These are phyloP conservation scores for Penicillium cataractarum DNA, from an alignment of 495 filamentous ascomycete species.

Conservation along the genomic window DNA sequence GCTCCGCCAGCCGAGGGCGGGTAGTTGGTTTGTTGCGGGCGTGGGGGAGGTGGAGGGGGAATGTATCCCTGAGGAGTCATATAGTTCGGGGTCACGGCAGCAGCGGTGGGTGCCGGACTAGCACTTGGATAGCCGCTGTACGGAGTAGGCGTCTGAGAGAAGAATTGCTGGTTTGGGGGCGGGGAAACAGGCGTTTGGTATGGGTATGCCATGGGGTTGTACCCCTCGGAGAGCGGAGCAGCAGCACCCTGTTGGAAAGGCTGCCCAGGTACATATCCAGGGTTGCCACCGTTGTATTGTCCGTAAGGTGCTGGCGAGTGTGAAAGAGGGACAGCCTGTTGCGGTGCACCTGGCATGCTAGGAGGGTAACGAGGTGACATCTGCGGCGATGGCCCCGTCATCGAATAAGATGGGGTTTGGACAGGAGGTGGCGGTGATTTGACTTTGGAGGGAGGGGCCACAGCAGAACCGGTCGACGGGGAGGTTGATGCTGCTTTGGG, in stretches of 20 bases:
- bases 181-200: slow-evolving; percentile 52
- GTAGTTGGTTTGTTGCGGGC: slow-evolving; percentile 76
- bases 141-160: slow-evolving; percentile 43
- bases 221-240: slow-evolving; percentile 50
- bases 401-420: slow-evolving; percentile 42
- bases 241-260: slow-evolving; percentile 52
- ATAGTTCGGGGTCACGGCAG: slow-evolving; percentile 32
- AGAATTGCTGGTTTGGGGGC: slow-evolving; percentile 48
- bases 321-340: slow-evolving; percentile 37
- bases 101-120: slow-evolving; percentile 39
- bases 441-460: slow-evolving; percentile 39
- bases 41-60: slow-evolving; percentile 87
- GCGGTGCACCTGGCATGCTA: slow-evolving; percentile 29
- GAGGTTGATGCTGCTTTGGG: slow-evolving; percentile 50
- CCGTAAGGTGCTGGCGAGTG: slow-evolving; percentile 49
- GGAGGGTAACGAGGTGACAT: slow-evolving; percentile 55
- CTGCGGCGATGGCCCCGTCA: slow-evolving; percentile 41
- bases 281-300: slow-evolving; percentile 39
- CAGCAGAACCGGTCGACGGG: slow-evolving; percentile 43
- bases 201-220: slow-evolving; percentile 60
- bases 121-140: slow-evolving; percentile 39
- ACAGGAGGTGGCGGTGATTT: slow-evolving; percentile 50
- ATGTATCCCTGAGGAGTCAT: slow-evolving; percentile 79
- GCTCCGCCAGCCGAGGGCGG: slow-evolving; percentile 50
- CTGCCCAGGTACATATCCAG: slow-evolving; percentile 39